A percentile compares a stretch with the other conserved stretches of the same genome.
These are phyloP conservation scores for Coniochaeta pulveracea DNA, from an alignment of 2,329 filamentous ascomycete species.

Conservation along the genomic window DNA sequence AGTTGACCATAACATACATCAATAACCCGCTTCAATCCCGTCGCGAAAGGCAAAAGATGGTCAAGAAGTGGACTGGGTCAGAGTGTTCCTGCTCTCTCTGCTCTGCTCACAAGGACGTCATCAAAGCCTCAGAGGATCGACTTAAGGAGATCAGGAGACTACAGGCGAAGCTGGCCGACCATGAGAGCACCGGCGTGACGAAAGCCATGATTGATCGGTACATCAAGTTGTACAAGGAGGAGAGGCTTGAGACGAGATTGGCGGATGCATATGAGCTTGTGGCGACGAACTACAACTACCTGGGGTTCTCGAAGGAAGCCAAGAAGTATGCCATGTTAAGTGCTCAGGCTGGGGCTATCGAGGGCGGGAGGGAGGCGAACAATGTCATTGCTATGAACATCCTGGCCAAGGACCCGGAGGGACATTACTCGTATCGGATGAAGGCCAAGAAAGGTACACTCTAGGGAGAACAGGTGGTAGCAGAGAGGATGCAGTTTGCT, in stretches of 20 bases:
- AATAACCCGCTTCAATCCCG: conserved; percentile 19
- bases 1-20: conserved; percentile 26
- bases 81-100: conserved; percentile 26
- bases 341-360: conserved; percentile 22
- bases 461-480: no score
- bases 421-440: conserved; percentile 17
- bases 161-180: conserved; percentile 15
- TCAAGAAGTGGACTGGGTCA: conserved; percentile 19
- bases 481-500: not conserved
- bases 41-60: conserved; percentile 15
- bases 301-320: conserved; percentile 18
- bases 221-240: conserved; percentile 19
- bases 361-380: conserved; percentile 21
- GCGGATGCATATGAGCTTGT: conserved; percentile 26
- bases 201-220: conserved; percentile 19
- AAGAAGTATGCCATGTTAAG: conserved; percentile 22
- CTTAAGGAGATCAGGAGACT: conserved; percentile 17
- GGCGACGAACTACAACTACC: conserved; percentile 26
- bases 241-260: conserved; percentile 24
- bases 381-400: conserved; percentile 23
- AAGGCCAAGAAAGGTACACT: conserved; percentile 3
- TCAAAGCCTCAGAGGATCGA: conserved; percentile 15
- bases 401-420: conserved; percentile 18
- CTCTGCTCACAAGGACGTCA: conserved; percentile 8
- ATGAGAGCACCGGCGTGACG: conserved; percentile 13